Percentiles rank a stretch among this genome's conserved stretches.
phyloP scores from a whole-genome alignment of 2,329 filamentous ascomycete genomes.

The Rosellinia necatrix region DNA sequence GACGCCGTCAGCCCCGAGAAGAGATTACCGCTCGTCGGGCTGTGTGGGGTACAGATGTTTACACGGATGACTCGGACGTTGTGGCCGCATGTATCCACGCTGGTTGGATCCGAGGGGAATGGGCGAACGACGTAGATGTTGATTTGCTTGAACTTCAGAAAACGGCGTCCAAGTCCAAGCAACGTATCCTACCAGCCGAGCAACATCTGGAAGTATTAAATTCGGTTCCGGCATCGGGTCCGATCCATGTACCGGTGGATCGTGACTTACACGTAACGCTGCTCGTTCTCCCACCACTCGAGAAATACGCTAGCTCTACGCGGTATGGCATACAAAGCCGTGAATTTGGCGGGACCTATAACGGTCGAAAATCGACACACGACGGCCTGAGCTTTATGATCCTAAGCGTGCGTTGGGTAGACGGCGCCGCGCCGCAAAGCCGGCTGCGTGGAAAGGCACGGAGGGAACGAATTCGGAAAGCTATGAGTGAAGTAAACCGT shows the following conservation, averaged over 20 bases:
- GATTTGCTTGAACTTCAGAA: conserved; percentile 64
- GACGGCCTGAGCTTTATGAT: conserved; percentile 92
- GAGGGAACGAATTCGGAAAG: conserved; percentile 61
- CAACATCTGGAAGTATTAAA: conserved; percentile 50
- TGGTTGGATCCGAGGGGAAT: conserved; percentile 90
- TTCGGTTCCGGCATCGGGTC: conserved; percentile 62
- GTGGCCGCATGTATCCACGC: conserved; percentile 91
- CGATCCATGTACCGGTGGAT: conserved; percentile 66
- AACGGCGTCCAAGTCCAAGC: conserved; percentile 43
- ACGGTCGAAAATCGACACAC: conserved; percentile 56
- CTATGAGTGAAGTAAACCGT: conserved; percentile 56
- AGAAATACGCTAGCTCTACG: conserved; percentile 75
- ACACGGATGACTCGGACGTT: conserved; percentile 94
- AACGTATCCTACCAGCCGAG: conserved; percentile 35
- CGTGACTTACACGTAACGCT: conserved; percentile 88
- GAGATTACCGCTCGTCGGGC: conserved; percentile 82
- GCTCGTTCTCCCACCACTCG: conserved; percentile 77
- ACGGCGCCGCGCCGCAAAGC: conserved; percentile 66
- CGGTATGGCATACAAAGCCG: conserved; percentile 83
- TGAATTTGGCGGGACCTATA: conserved; percentile 68
- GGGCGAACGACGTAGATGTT: conserved; percentile 77
- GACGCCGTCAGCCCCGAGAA: conserved; percentile 68
- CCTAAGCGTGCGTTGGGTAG: conserved; percentile 80
- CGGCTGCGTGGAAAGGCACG: conserved; percentile 60
- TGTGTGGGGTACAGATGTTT: conserved; percentile 92